Base-by-base conservation (phyloP, 73 alveolate genomes). In the Uronychia setigera region DNA sequence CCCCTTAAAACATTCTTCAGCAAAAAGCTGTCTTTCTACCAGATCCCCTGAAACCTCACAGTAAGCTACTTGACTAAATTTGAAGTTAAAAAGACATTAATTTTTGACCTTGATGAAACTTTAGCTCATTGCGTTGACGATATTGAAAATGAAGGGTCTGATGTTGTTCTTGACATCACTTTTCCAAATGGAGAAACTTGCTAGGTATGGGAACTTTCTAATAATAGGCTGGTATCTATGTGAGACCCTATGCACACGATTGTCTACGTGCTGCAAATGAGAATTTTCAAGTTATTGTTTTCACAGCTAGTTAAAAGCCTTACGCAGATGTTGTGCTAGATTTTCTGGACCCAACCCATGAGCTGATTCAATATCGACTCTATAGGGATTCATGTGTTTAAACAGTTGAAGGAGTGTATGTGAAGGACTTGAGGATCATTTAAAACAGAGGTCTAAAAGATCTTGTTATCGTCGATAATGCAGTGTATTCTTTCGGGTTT, bases 261-360 rank as follows among this genome's bases (percentile, higher is more conserved):
- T 91, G 94, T 77, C 77, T 93, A 1, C 33, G 79, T 35, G 79
- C 77, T 29, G 92, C 94, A 32, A 58, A 87, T n/a, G 82, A 86
- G 80, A 76, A 78, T 79, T 93, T 82, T 88, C 77, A 92, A 35
- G 94, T 93, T 14, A 90, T 78, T 80, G 88, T 93, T 5, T 93
- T 93, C 82, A 93, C 97, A 34, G 97, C 97, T 0, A 59, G 90
- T 58, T 88, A 91, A 30, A 81, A 91, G 33, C 89, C 83, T 78
- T 95, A 95, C 92, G 99, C 99, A 14, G 96, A 95, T 59, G 95
- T 95, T 35, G 96, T 95, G 31, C 80, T 95, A 29, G 95, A 95
- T 83, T 93, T 85, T 84, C 81, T 95, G 84, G 99, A 95, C 78
- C 98, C 98, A n/a, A 79, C 83, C 25, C 85, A 88, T 0, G 92